phyloP scores from a whole-genome alignment of 805 yeast genomes.

The Monosporozyma yasuniensis region DNA sequence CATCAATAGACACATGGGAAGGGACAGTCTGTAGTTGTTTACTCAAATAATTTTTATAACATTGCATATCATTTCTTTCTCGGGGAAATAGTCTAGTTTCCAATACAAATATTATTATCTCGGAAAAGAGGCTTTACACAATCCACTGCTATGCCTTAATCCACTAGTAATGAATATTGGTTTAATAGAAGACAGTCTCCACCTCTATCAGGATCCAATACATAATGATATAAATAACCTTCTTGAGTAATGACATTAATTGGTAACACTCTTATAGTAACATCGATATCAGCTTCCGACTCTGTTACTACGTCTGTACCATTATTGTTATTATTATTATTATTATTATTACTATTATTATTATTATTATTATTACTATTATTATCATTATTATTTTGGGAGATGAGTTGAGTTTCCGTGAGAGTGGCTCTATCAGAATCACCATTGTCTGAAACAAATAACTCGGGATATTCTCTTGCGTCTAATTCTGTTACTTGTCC shows the following conservation, averaged over 20 bases:
- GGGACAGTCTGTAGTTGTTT: no score
- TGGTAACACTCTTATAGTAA: slow-evolving; percentile 29
- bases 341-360: no score
- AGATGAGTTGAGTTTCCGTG: not conserved
- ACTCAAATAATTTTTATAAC: no score
- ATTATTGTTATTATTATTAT: no score
- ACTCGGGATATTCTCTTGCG: slow-evolving; percentile 24
- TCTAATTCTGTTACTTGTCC: slow-evolving; percentile 31
- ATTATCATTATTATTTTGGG: not conserved
- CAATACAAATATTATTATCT: no score
- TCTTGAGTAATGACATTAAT: slow-evolving; percentile 67
- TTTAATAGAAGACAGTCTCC: slow-evolving; percentile 82
- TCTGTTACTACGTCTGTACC: not conserved
- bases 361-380: no score
- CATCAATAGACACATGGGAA: not conserved
- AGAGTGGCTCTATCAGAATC: not conserved
- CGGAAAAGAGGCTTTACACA: no score
- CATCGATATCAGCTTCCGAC: slow-evolving; percentile 2
- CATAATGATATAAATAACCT: slow-evolving; percentile 75
- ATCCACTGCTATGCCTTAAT: slow-evolving; percentile 2
- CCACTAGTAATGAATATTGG: slow-evolving; percentile 47
- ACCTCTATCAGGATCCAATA: slow-evolving; percentile 77
- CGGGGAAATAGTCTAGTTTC: no score
- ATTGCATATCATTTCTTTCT: no score
- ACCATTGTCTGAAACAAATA: slow-evolving; percentile 11